These are phyloP conservation scores for Aspergillus viridinutans DNA, from an alignment of 2,329 filamentous ascomycete species.

Conservation along the genomic window DNA sequence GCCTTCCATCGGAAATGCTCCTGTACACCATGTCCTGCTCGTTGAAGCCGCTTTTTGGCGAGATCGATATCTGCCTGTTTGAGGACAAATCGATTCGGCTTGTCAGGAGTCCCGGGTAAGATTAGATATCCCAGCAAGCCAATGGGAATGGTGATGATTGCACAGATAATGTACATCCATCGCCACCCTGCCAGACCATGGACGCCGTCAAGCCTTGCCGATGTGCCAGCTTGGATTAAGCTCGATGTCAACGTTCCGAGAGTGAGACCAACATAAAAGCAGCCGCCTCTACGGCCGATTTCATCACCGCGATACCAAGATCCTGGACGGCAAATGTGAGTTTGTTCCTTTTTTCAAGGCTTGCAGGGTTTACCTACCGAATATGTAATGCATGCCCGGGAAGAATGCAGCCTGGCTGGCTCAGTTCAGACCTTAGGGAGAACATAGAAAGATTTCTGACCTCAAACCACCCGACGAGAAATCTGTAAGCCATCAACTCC, in stretches of 20 bases:
- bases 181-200: constrained; percentile 48
- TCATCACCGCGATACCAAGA: constrained; percentile 51
- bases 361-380: constrained; percentile 19
- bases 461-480: constrained; percentile 54
- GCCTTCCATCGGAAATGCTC: constrained; percentile 24
- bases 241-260: constrained; percentile 52
- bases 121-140: constrained; percentile 50
- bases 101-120: constrained; percentile 50
- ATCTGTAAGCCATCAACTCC: constrained; percentile 52
- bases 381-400: constrained; percentile 34
- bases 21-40: constrained; percentile 40
- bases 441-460: constrained; percentile 11
- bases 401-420: constrained; percentile 32
- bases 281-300: constrained; percentile 46
- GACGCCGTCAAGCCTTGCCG: constrained; percentile 40
- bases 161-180: constrained; percentile 57
- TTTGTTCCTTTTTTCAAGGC: neutral
- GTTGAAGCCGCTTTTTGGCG: constrained; percentile 44
- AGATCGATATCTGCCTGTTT: constrained; percentile 46
- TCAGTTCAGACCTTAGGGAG: too few species aligned
- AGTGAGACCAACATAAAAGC: constrained; percentile 51
- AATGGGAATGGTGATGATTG: constrained; percentile 54
- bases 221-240: constrained; percentile 46
- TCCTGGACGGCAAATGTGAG: constrained; percentile 8
- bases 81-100: constrained; percentile 48